phyloP scores from a whole-genome alignment of 495 filamentous ascomycete species.

The Lasiosphaeria miniovina region DNA sequence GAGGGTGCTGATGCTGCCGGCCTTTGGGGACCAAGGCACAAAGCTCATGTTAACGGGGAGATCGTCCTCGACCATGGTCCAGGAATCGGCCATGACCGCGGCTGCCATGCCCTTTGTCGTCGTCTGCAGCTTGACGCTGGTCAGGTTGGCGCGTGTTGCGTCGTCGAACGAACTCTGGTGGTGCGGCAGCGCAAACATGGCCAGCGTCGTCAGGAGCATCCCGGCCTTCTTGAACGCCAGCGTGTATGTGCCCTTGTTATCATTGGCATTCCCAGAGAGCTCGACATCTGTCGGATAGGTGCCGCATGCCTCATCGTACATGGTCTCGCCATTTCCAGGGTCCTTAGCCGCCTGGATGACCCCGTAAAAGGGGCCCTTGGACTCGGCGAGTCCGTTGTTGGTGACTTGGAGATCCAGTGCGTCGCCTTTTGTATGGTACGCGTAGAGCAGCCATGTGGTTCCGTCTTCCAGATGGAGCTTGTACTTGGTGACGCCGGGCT shows the following conservation, averaged over 20 bases:
- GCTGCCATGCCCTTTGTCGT: conserved; percentile 82
- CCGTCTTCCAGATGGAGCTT: conserved; percentile 67
- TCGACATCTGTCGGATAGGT: conserved; percentile 63
- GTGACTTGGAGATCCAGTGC: conserved; percentile 44
- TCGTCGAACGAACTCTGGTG: conserved; percentile 72
- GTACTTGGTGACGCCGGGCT: conserved; percentile 73
- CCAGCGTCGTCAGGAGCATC: conserved; percentile 48
- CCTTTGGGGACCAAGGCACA: conserved; percentile 64
- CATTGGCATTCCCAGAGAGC: conserved; percentile 60
- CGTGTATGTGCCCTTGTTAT: conserved; percentile 63
- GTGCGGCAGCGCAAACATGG: conserved; percentile 91
- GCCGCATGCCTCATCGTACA: conserved; percentile 74
- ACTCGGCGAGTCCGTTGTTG: conserved; percentile 43
- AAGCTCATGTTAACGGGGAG: conserved; percentile 73
- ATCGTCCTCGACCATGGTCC: conserved; percentile 73
- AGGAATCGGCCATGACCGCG: conserved; percentile 69
- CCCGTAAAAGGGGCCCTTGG: conserved; percentile 54
- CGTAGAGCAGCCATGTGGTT: conserved; percentile 78
- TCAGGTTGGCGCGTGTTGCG: conserved; percentile 52
- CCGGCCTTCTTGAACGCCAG: conserved; percentile 70
- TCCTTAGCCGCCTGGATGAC: conserved; percentile 79
- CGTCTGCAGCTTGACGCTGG: conserved; percentile 64
- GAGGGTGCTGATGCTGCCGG: conserved; percentile 50
- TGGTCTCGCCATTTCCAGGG: conserved; percentile 55
- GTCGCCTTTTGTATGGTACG: conserved; percentile 49